Evolutionary conservation across 2,329 filamentous ascomycete genomes (phyloP).

Genomic region (Sarocladium brachiariae): DNA sequence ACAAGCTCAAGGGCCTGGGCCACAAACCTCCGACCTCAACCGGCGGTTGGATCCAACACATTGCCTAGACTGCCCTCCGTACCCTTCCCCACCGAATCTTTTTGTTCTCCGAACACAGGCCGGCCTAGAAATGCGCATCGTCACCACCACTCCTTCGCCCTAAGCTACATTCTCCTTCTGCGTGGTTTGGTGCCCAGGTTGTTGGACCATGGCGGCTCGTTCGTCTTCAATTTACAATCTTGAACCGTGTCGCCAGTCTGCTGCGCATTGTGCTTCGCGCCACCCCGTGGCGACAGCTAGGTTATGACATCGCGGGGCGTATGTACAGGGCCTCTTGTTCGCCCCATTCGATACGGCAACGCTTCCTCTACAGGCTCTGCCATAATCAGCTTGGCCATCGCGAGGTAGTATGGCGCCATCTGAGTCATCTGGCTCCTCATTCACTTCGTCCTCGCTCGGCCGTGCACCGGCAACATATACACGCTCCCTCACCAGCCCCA

Average conservation of each 20-base stretch:
- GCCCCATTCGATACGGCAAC: not conserved
- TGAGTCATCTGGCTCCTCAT: slow-evolving; percentile 43
- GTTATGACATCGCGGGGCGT: not conserved
- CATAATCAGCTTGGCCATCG: not conserved
- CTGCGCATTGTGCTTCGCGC: not conserved
- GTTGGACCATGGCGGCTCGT: slow-evolving; percentile 7
- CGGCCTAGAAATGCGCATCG: not conserved
- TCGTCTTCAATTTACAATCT: not conserved
- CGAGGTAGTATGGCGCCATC: slow-evolving; percentile 30
- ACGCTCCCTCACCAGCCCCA: slow-evolving; percentile 34
- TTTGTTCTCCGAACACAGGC: not conserved
- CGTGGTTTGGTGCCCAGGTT: not conserved
- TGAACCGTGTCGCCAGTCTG: not conserved
- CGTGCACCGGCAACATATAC: slow-evolving; percentile 34
- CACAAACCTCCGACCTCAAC: not conserved
- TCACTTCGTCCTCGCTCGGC: slow-evolving; percentile 37
- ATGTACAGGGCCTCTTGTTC: not conserved
- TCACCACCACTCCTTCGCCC: not conserved
- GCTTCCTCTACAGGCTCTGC: not conserved
- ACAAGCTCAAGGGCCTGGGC: not conserved
- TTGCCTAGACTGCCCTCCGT: not conserved
- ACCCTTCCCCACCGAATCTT: slow-evolving; percentile 1
- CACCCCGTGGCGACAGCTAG: not conserved
- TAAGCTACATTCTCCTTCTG: not conserved
- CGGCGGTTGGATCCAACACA: slow-evolving; percentile 2